A percentile compares a stretch with the other conserved stretches of the same genome.
Evolutionary conservation across 23 red algal genomes (phyloP).

Genomic region (Cyanidium caldarium): DNA sequence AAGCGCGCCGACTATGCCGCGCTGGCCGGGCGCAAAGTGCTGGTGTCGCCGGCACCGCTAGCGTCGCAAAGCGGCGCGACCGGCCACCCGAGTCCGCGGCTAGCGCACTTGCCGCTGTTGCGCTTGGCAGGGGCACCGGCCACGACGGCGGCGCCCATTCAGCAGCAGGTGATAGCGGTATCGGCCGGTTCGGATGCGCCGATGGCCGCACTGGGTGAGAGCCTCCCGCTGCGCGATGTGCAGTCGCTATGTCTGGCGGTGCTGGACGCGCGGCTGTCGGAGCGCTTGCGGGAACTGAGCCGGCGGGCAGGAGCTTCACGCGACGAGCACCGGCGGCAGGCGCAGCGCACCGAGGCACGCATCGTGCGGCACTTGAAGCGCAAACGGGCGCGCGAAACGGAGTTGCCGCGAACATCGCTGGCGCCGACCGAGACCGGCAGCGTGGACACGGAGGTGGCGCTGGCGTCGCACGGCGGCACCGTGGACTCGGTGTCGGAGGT

Average conservation of each 20-base stretch:
- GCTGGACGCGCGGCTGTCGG: background rate
- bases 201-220: background rate
- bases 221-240: background rate
- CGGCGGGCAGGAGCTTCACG: conserved; percentile 15
- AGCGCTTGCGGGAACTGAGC: conserved; percentile 5
- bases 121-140: background rate
- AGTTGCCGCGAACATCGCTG: too few species aligned
- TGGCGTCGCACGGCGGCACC: too few species aligned
- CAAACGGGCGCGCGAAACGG: background rate
- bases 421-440: too few species aligned
- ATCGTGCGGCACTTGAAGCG: background rate
- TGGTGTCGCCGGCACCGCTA: background rate
- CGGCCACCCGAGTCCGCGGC: background rate
- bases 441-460: too few species aligned
- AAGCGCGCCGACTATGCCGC: background rate
- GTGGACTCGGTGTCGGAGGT: too few species aligned
- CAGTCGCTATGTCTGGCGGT: background rate
- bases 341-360: background rate
- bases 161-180: background rate
- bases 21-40: background rate
- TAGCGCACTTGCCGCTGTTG: background rate
- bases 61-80: background rate
- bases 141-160: background rate
- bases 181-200: background rate
- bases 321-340: conserved; percentile 17